These are phyloP conservation scores for Plasmodium gaboni DNA, from an alignment of 169 alveolate genomes.

Conservation along the genomic window DNA sequence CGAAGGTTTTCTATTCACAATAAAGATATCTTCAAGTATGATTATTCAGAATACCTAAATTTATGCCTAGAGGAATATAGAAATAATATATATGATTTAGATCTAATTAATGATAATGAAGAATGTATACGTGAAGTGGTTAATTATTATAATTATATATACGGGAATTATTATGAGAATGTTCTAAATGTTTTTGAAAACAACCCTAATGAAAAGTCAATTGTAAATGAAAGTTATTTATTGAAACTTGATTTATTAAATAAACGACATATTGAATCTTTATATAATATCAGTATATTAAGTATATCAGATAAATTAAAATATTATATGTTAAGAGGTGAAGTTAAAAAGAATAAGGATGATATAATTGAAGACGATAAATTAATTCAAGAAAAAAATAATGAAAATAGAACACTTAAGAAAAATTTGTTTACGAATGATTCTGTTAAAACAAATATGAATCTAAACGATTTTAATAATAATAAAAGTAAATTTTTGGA, in stretches of 20 bases:
- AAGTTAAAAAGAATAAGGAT: conserved; percentile 58
- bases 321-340: conserved; percentile 76
- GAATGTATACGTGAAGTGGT: conserved; percentile 76
- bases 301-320: conserved; percentile 72
- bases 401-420: conserved; percentile 69
- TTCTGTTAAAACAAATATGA: conserved; percentile 20
- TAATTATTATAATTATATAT: conserved; percentile 74
- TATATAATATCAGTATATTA: conserved; percentile 73
- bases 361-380: conserved; percentile 23
- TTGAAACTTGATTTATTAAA: conserved; percentile 65
- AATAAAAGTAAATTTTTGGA: conserved; percentile 55
- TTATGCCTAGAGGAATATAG: conserved; percentile 71
- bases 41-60: conserved; percentile 58
- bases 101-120: conserved; percentile 76
- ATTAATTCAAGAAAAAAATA: conserved; percentile 40
- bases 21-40: conserved; percentile 56
- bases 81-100: conserved; percentile 75
- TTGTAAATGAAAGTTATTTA: conserved; percentile 68
- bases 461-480: conserved; percentile 33
- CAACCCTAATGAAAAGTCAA: conserved; percentile 44
- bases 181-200: conserved; percentile 58
- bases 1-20: conserved; percentile 66
- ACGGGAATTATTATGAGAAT: conserved; percentile 74
- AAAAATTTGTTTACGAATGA: conserved; percentile 29
- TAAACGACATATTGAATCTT: conserved; percentile 60